Conservation (phyloP, 495 filamentous ascomycete genomes). For the Daldinia loculata region DNA sequence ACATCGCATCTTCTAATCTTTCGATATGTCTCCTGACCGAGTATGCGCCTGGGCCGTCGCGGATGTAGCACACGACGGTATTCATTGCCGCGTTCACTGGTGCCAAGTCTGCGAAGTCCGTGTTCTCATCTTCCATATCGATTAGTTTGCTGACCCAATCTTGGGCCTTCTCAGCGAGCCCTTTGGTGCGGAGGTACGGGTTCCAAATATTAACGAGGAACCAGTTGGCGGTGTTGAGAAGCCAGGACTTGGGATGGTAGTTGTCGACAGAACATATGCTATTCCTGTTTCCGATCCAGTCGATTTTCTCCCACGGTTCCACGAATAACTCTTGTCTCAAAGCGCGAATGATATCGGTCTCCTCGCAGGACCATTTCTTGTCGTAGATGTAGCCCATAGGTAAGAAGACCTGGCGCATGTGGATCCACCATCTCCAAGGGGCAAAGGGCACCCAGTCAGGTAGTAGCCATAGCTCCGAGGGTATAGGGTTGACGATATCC, state of each 20-base stretch:
- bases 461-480: conserved; percentile 92
- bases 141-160: conserved; percentile 76
- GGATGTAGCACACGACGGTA: conserved; percentile 79
- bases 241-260: conserved; percentile 89
- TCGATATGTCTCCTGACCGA: conserved; percentile 82
- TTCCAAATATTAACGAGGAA: conserved; percentile 79
- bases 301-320: conserved; percentile 77
- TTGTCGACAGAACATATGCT: conserved; percentile 82
- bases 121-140: conserved; percentile 89
- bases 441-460: conserved; percentile 95
- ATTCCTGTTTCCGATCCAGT: conserved; percentile 82
- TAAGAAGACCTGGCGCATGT: conserved; percentile 91
- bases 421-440: conserved; percentile 99
- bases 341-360: conserved; percentile 72
- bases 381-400: conserved; percentile 93
- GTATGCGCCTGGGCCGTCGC: conserved; percentile 79
- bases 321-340: conserved; percentile 87
- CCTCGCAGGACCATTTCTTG: conserved; percentile 74
- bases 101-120: conserved; percentile 83
- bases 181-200: conserved; percentile 70
- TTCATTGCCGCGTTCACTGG: conserved; percentile 94
- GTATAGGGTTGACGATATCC: conserved; percentile 93
- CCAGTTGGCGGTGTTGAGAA: conserved; percentile 80
- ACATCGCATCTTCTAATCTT: conserved; percentile 83
- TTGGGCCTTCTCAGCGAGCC: conserved; percentile 71